Percentiles rank a stretch among this genome's conserved stretches.
These are phyloP conservation scores for Naganishia friedmannii DNA, from an alignment of 768 basidiomycete genomes.

Conservation along the genomic window DNA sequence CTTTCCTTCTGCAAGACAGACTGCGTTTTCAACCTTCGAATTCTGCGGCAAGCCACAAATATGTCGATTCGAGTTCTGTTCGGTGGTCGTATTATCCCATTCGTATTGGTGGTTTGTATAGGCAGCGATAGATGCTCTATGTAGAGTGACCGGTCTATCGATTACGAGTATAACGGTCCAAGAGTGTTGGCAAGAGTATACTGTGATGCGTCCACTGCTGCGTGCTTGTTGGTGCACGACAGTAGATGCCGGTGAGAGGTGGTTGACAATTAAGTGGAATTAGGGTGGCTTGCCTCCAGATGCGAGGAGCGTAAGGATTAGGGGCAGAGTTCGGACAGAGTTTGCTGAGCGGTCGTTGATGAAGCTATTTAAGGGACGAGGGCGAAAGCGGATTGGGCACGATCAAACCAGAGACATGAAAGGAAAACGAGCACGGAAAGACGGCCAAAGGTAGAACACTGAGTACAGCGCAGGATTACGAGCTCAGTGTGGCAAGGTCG, in stretches of 20 bases:
- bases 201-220: slow-evolving; percentile 11
- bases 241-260: not conserved
- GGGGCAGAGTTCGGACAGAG: slow-evolving; percentile 30
- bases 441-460: not conserved
- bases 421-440: not conserved
- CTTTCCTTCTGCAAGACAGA: not conserved
- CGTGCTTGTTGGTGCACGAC: slow-evolving; percentile 15
- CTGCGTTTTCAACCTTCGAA: not conserved
- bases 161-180: not conserved
- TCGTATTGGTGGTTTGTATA: slow-evolving; percentile 5
- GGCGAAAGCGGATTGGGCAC: not conserved
- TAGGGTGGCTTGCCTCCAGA: slow-evolving; percentile 51
- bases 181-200: slow-evolving; percentile 31
- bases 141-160: not conserved
- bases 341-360: slow-evolving; percentile 22
- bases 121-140: not conserved
- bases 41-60: not conserved
- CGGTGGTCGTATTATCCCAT: slow-evolving; percentile 27
- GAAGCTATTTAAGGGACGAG: slow-evolving; percentile 1
- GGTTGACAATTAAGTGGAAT: slow-evolving; percentile 38
- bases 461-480: not conserved
- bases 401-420: not conserved
- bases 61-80: slow-evolving; percentile 3
- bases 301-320: slow-evolving; percentile 46
- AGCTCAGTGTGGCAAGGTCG: not conserved